Conservation (phyloP, 495 filamentous ascomycete species). For the Pyrenopolyporus hunteri region DNA sequence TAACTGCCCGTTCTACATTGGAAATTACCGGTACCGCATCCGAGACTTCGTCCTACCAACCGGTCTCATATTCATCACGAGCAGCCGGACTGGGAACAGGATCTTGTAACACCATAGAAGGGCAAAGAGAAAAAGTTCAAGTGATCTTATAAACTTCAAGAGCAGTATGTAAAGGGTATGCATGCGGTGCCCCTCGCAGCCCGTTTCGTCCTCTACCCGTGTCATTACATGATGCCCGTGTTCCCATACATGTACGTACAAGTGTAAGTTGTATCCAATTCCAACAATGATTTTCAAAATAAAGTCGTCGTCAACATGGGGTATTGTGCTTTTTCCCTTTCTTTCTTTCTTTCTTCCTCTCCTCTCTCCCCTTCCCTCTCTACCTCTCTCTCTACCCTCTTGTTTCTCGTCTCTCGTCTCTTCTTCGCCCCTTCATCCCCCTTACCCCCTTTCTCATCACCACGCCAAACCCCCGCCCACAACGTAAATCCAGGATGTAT, state of each 20-base stretch:
- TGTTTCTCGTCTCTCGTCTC: no score
- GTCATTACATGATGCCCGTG: slow-evolving; percentile 7
- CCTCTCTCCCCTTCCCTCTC: neutral
- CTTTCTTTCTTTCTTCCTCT: neutral
- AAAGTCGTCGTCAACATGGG: slow-evolving; percentile 2
- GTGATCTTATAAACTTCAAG: slow-evolving; percentile 28
- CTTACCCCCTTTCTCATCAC: no score
- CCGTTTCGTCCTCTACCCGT: neutral
- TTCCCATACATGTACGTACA: slow-evolving; percentile 23
- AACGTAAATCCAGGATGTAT: no score
- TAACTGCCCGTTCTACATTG: neutral
- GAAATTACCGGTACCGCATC: neutral
- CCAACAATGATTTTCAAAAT: neutral
- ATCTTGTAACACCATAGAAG: slow-evolving; percentile 3
- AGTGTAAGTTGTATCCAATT: slow-evolving; percentile 14
- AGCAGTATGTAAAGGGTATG: slow-evolving; percentile 25
- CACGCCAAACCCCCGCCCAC: no score
- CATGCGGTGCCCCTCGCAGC: slow-evolving; percentile 8
- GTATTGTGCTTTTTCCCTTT: neutral
- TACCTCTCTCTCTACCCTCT: neutral
- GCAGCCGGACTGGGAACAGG: neutral
- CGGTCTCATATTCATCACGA: slow-evolving; percentile 14
- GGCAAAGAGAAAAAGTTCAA: slow-evolving; percentile 15
- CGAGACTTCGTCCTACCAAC: neutral
- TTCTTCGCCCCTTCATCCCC: slow-evolving; percentile 8